Conservation (phyloP, 345 rosid species). For the Corchorus capsularis region DNA sequence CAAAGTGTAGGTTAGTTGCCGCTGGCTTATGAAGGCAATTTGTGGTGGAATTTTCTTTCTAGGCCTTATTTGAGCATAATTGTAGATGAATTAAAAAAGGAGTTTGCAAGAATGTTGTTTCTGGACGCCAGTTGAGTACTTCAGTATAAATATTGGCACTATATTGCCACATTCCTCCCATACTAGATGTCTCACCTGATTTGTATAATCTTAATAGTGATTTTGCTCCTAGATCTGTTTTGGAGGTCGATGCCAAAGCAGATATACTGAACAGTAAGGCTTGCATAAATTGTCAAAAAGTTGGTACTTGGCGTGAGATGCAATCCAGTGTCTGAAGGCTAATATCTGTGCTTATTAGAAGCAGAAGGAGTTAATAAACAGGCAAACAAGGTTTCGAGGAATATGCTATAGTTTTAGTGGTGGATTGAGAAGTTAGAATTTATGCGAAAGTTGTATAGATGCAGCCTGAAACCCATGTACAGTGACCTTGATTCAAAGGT, state of each 20-base stretch:
- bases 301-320: background rate
- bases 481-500: background rate
- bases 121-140: no score
- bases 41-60: background rate
- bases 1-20: no score
- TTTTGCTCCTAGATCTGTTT: no score
- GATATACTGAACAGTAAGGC: no score
- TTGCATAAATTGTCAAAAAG: background rate
- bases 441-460: background rate
- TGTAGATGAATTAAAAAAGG: no score
- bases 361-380: background rate
- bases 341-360: background rate
- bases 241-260: no score
- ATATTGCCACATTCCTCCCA: no score
- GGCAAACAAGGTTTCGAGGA: constrained; percentile 7
- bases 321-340: background rate
- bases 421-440: constrained; percentile 2
- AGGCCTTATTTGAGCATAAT: background rate
- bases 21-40: no score
- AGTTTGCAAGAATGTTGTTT: no score
- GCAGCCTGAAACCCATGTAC: background rate
- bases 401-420: background rate
- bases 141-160: no score
- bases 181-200: no score
- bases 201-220: no score